Percentiles rank a stretch among this genome's conserved stretches.
Evolutionary conservation across 768 basidiomycete species (phyloP).

Genomic region (Suillus placidus): DNA sequence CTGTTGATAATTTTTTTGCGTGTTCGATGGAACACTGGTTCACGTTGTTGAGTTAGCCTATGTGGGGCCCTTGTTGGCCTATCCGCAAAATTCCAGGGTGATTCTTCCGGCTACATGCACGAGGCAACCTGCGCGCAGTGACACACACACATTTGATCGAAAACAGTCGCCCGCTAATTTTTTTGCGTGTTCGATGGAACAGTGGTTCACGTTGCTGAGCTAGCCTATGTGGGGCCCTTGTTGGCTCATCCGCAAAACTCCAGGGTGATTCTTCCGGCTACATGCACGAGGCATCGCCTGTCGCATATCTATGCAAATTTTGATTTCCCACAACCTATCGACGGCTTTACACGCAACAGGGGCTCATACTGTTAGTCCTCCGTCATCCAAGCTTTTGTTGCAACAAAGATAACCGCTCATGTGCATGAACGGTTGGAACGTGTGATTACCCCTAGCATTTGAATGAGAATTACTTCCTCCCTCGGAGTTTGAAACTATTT

Average conservation of each 20-base stretch:
- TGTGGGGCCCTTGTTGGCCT: background rate
- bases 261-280: background rate
- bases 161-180: background rate
- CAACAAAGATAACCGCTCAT: background rate
- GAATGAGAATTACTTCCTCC: background rate
- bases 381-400: background rate
- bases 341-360: background rate
- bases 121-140: background rate
- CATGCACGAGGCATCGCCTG: constrained; percentile 2
- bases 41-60: background rate
- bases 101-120: background rate
- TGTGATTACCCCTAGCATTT: background rate
- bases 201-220: background rate
- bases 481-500: constrained; percentile 5
- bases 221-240: background rate
- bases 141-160: background rate
- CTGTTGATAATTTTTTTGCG: background rate
- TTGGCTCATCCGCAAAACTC: background rate
- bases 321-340: background rate
- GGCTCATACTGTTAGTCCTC: background rate
- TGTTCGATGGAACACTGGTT: background rate
- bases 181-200: background rate
- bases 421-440: background rate
- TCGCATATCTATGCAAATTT: background rate
- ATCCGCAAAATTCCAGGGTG: background rate